Evolutionary conservation across 1,284 basidiomycete genomes (phyloP).

Genomic region (Psilocybe mexicana): DNA sequence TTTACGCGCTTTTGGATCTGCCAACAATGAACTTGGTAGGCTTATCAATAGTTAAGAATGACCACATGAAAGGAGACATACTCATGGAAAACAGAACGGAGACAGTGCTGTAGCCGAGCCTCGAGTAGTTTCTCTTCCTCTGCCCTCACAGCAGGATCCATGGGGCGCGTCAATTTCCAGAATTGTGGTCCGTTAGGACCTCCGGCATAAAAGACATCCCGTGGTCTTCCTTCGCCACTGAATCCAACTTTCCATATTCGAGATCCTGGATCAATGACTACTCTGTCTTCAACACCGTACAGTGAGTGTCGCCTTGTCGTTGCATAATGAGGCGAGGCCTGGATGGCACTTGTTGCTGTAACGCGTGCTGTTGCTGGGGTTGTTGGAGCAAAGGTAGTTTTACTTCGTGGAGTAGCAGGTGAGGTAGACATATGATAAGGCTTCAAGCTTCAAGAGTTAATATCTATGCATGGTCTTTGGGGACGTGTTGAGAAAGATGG

Average conservation of each 20-base stretch:
- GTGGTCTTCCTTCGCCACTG: slow-evolving; percentile 83
- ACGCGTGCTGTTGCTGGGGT: slow-evolving; percentile 57
- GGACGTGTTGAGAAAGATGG: neutral
- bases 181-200: slow-evolving; percentile 43
- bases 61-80: slow-evolving; percentile 42
- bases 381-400: slow-evolving; percentile 37
- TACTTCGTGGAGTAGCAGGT: slow-evolving; percentile 49
- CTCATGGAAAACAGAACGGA: slow-evolving; percentile 85
- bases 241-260: slow-evolving; percentile 88
- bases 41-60: slow-evolving; percentile 14
- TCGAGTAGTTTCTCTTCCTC: slow-evolving; percentile 76
- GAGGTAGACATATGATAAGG: slow-evolving; percentile 34
- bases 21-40: slow-evolving; percentile 74
- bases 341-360: slow-evolving; percentile 46
- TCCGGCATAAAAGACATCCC: slow-evolving; percentile 69
- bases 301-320: slow-evolving; percentile 77
- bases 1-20: slow-evolving; percentile 92
- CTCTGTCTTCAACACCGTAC: slow-evolving; percentile 85
- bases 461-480: neutral
- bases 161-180: slow-evolving; percentile 62
- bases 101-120: slow-evolving; percentile 62
- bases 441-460: neutral
- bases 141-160: slow-evolving; percentile 53
- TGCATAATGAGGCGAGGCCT: slow-evolving; percentile 74
- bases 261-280: slow-evolving; percentile 84